Evolutionary conservation across 2,329 filamentous ascomycete genomes (phyloP).

Genomic region (Ascochyta koolunga): DNA sequence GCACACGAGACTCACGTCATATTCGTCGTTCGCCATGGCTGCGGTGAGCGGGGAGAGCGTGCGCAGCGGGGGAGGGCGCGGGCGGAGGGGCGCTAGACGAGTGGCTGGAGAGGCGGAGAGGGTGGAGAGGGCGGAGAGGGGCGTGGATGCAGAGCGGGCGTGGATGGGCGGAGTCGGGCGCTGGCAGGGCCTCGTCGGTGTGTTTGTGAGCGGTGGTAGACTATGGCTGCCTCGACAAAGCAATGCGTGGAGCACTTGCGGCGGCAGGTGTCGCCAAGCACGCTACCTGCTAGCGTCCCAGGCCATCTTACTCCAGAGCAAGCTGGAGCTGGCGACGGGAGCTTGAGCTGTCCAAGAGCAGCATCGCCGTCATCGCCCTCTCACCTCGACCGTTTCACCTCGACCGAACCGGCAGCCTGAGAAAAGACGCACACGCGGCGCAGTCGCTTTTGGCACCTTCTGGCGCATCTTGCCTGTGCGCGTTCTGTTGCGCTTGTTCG

Average conservation of each 20-base stretch:
- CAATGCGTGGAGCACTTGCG: slow-evolving; percentile 20
- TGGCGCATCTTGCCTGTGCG: neutral
- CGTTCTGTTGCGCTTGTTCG: too few relatives aligned
- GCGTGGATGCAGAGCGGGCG: neutral
- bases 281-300: neutral
- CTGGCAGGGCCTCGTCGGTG: slow-evolving; percentile 5
- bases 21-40: slow-evolving; percentile 98
- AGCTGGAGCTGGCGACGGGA: too few relatives aligned
- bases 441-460: slow-evolving; percentile 6
- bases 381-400: slow-evolving; percentile 11
- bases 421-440: slow-evolving; percentile 1
- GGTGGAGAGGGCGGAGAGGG: neutral
- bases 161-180: slow-evolving; percentile 1
- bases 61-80: slow-evolving; percentile 17
- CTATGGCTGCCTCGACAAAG: slow-evolving; percentile 32
- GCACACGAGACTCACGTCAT: slow-evolving; percentile 76
- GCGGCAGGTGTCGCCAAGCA: slow-evolving; percentile 16
- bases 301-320: slow-evolving; percentile 4
- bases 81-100: slow-evolving; percentile 9
- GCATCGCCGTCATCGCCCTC: slow-evolving; percentile 11
- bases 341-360: slow-evolving; percentile 10
- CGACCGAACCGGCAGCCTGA: neutral
- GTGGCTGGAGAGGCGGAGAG: neutral
- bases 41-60: slow-evolving; percentile 36
- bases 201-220: slow-evolving; percentile 17